phyloP scores from a whole-genome alignment of 805 yeast species.

The Pichia ethanolica region DNA sequence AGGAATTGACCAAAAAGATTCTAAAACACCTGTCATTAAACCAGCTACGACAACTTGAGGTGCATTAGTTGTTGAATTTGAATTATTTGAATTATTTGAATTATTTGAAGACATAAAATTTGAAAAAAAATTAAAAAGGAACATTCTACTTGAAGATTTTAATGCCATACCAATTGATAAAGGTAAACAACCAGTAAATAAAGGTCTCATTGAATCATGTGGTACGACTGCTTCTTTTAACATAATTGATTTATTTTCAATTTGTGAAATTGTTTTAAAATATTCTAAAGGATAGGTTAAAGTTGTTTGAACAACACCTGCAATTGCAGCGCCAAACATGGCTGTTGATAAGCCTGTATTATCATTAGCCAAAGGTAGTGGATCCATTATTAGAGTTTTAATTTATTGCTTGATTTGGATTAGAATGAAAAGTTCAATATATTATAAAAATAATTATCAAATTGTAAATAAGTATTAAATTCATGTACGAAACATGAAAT shows the following conservation, averaged over 20 bases:
- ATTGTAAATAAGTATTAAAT: too few relatives aligned
- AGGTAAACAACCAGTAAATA: constrained; percentile 63
- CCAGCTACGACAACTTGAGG: constrained; percentile 84
- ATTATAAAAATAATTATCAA: too few relatives aligned
- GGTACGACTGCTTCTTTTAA: constrained; percentile 28
- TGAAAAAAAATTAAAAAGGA: constrained; percentile 68
- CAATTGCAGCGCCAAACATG: constrained; percentile 50
- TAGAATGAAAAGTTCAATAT: too few relatives aligned
- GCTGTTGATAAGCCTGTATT: constrained; percentile 47
- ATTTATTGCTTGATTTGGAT: neutral
- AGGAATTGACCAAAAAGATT: constrained; percentile 79
- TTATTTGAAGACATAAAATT: constrained; percentile 57
- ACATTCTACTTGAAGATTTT: constrained; percentile 68
- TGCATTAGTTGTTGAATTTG: constrained; percentile 46
- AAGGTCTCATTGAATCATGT: constrained; percentile 22
- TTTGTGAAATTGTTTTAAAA: constrained; percentile 56
- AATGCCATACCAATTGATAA: constrained; percentile 65
- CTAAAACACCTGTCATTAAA: constrained; percentile 71
- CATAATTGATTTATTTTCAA: constrained; percentile 35
- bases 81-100: constrained; percentile 30
- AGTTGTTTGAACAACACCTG: constrained; percentile 57
- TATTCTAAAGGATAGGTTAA: constrained; percentile 68
- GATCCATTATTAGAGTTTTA: constrained; percentile 16
- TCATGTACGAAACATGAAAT: too few relatives aligned
- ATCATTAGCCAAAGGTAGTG: constrained; percentile 17